Percentiles rank a stretch among this genome's conserved stretches.
phyloP scores from a whole-genome alignment of 495 filamentous ascomycete genomes.

The Zalerion maritima region DNA sequence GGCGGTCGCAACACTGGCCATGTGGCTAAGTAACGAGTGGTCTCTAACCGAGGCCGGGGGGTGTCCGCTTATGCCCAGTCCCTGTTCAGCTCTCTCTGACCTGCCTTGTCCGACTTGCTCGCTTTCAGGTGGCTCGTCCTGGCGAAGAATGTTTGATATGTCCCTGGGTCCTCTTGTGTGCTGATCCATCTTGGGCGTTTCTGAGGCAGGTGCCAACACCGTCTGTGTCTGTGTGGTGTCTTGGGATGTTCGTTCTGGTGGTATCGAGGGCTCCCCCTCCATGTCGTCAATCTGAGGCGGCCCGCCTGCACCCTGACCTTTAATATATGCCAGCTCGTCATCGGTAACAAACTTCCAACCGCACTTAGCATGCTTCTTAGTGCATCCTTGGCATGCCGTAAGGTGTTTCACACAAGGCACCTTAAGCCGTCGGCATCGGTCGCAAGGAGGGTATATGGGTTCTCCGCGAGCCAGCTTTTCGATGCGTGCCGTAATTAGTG shows the following conservation, averaged over 20 bases:
- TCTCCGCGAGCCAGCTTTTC: conserved; percentile 62
- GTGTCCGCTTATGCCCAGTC: no score
- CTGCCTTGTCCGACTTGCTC: no score
- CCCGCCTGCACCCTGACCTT: conserved; percentile 12
- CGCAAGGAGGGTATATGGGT: conserved; percentile 61
- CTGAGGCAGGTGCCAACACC: conserved; percentile 11
- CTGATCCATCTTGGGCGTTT: conserved; percentile 10
- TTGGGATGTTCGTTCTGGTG: background rate
- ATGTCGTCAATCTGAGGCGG: conserved; percentile 15
- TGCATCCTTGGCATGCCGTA: conserved; percentile 75
- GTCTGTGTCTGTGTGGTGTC: no score
- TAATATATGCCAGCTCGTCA: conserved; percentile 39
- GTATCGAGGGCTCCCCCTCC: conserved; percentile 9
- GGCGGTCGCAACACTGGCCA: conserved; percentile 16
- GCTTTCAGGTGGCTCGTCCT: no score
- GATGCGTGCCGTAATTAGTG: conserved; percentile 57
- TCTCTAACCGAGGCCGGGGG: no score
- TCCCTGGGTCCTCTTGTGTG: conserved; percentile 7
- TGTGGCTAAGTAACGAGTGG: conserved; percentile 16
- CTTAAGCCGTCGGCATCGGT: conserved; percentile 63
- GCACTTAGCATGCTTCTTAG: conserved; percentile 77
- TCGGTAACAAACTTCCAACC: conserved; percentile 65
- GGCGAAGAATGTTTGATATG: no score
- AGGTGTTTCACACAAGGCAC: conserved; percentile 75
- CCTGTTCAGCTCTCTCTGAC: no score